These are phyloP conservation scores for Fonsecaea pedrosoi DNA, from an alignment of 2,329 filamentous ascomycete genomes.

Conservation along the genomic window DNA sequence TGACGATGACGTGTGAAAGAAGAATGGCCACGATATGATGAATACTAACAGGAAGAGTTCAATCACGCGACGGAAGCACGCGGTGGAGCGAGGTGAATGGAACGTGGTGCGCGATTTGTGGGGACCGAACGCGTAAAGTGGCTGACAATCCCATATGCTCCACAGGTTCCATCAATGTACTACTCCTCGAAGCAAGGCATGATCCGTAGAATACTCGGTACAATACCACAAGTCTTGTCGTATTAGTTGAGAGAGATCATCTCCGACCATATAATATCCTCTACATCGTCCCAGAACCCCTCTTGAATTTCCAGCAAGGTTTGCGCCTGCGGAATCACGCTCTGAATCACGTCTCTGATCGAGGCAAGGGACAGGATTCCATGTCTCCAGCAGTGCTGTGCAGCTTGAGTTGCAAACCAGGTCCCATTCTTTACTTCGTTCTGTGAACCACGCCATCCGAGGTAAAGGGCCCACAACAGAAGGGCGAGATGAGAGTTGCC, in stretches of 20 bases:
- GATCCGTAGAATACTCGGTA: background rate
- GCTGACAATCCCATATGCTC: background rate
- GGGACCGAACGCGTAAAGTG: background rate
- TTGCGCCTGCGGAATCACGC: constrained; percentile 25
- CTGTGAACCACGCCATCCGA: constrained; percentile 25
- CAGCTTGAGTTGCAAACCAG: constrained; percentile 22
- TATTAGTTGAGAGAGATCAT: constrained; percentile 10
- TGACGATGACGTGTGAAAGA: background rate
- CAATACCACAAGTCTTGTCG: background rate
- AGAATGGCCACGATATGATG: background rate
- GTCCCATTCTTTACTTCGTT: constrained; percentile 1
- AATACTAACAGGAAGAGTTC: constrained; percentile 2
- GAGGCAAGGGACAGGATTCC: constrained; percentile 18
- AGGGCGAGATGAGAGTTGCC: constrained; percentile 12
- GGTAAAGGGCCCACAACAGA: constrained; percentile 29
- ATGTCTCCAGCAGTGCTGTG: constrained; percentile 28
- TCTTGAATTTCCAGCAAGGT: constrained; percentile 11
- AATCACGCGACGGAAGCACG: background rate
- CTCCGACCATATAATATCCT: constrained; percentile 23
- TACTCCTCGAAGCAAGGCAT: background rate
- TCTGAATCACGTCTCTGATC: constrained; percentile 16
- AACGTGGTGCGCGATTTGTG: background rate
- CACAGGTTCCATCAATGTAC: background rate
- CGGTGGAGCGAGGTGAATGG: background rate
- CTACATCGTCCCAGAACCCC: constrained; percentile 16